These are phyloP conservation scores for Ascomycota sp. DNA, from an alignment of 2,329 filamentous ascomycete species.

Conservation along the genomic window DNA sequence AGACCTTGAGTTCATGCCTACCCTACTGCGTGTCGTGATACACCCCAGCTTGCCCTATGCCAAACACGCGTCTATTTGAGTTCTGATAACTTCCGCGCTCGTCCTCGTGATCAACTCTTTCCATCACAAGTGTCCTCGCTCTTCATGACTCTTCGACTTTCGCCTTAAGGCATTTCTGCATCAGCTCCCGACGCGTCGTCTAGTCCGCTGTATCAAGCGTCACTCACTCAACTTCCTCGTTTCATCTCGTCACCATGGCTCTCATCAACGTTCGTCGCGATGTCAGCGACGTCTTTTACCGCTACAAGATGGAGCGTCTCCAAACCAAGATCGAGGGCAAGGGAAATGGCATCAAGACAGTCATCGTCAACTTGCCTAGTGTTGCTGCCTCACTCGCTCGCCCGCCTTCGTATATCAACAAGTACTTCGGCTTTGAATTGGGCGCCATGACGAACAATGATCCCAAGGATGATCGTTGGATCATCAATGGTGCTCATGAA, in stretches of 20 bases:
- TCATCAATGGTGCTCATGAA: slow-evolving; percentile 98
- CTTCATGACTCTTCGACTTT: slow-evolving; percentile 18
- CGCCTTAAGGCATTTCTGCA: slow-evolving; percentile 4
- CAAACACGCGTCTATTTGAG: slow-evolving; percentile 29
- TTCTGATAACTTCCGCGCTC: slow-evolving; percentile 26
- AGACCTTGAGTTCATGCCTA: slow-evolving; percentile 35
- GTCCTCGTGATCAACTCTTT: slow-evolving; percentile 13
- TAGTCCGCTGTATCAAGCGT: neutral
- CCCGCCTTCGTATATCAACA: slow-evolving; percentile 89
- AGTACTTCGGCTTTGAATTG: slow-evolving; percentile 98
- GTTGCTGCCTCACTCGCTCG: slow-evolving; percentile 83
- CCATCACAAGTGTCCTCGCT: slow-evolving; percentile 1
- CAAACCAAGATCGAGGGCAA: slow-evolving; percentile 99
- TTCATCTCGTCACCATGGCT: slow-evolving; percentile 52
- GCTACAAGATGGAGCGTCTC: slow-evolving; percentile 99
- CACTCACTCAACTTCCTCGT: neutral
- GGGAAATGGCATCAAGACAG: slow-evolving; percentile 97
- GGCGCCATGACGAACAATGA: slow-evolving; percentile 97
- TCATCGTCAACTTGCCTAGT: slow-evolving; percentile 90
- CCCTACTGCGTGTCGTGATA: slow-evolving; percentile 25
- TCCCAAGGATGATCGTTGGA: slow-evolving; percentile 95
- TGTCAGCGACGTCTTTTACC: slow-evolving; percentile 97
- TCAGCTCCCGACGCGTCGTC: slow-evolving; percentile 4
- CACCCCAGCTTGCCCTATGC: slow-evolving; percentile 32
- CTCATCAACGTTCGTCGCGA: slow-evolving; percentile 97